Conservation (phyloP, 306 rosid species). For the Malus asiatica region DNA sequence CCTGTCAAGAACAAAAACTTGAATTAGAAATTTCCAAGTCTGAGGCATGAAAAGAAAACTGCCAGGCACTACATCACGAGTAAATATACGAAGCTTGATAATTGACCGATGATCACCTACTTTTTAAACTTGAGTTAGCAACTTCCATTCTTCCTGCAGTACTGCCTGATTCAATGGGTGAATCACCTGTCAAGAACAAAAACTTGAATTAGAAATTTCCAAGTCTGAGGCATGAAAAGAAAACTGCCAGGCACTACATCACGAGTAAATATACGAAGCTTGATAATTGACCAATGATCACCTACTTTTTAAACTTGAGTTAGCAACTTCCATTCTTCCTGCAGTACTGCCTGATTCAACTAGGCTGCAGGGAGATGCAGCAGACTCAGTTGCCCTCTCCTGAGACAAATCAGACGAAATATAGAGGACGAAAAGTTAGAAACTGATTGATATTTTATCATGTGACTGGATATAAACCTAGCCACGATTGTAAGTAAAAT, state of each 20-base stretch:
- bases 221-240: background rate
- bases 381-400: constrained; percentile 40
- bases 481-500: background rate
- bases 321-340: constrained; percentile 25
- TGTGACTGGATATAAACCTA: background rate
- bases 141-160: constrained; percentile 16
- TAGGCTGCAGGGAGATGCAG: constrained; percentile 22
- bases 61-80: background rate
- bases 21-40: background rate
- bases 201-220: too few species aligned
- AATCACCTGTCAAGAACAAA: constrained; percentile 43
- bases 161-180: background rate
- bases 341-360: constrained; percentile 39
- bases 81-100: background rate
- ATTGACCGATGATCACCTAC: constrained; percentile 29
- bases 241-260: background rate
- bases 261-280: background rate
- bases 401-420: constrained; percentile 30
- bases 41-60: background rate
- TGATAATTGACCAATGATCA: constrained; percentile 3
- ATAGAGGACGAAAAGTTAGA: constrained; percentile 18
- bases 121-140: constrained; percentile 31
- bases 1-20: constrained; percentile 32
- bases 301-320: constrained; percentile 43
- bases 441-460: constrained; percentile 4